These are phyloP conservation scores for Mangifera indica DNA, from an alignment of 345 rosid species.

Conservation along the genomic window DNA sequence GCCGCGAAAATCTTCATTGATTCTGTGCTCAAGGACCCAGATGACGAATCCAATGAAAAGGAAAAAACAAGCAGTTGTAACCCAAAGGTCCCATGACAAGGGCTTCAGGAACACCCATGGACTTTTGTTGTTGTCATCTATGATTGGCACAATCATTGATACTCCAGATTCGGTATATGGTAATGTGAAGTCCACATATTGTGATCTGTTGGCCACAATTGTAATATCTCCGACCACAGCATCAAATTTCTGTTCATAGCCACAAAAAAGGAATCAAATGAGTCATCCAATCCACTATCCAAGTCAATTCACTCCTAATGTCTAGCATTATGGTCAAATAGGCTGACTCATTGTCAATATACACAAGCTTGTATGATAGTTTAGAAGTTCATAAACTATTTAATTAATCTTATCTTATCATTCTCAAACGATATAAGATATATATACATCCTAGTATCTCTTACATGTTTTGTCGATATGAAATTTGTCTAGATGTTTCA, in stretches of 20 bases:
- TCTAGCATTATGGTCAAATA: too few relatives aligned
- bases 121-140: slow-evolving; percentile 33
- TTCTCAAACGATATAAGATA: too few relatives aligned
- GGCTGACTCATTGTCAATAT: too few relatives aligned
- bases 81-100: slow-evolving; percentile 60
- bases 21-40: slow-evolving; percentile 69
- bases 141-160: slow-evolving; percentile 58
- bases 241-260: slow-evolving; percentile 41
- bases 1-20: slow-evolving; percentile 63
- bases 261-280: background rate
- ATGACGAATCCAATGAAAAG: slow-evolving; percentile 53
- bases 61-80: slow-evolving; percentile 46
- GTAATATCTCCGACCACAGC: slow-evolving; percentile 65
- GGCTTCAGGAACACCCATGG: slow-evolving; percentile 72
- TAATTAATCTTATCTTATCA: too few relatives aligned
- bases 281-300: too few relatives aligned
- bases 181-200: slow-evolving; percentile 52
- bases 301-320: too few relatives aligned
- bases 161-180: slow-evolving; percentile 73
- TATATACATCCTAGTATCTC: too few relatives aligned
- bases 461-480: too few relatives aligned
- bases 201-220: slow-evolving; percentile 43
- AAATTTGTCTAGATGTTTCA: too few relatives aligned
- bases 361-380: too few relatives aligned
- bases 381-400: too few relatives aligned